phyloP scores from a whole-genome alignment of 495 filamentous ascomycete species.

The Penicillium coffeae region DNA sequence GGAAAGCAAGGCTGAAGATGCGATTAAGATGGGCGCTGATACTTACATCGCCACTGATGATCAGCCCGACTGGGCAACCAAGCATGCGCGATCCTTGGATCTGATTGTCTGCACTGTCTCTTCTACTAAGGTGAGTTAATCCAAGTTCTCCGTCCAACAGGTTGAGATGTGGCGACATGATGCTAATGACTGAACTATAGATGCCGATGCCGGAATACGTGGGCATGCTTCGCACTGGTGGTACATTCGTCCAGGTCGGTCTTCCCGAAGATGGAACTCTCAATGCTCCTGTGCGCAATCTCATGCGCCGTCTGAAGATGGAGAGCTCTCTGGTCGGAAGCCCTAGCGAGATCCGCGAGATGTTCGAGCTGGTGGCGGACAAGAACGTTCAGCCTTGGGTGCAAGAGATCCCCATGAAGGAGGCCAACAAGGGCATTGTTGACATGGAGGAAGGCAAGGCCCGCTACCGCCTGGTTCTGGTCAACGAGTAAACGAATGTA shows the following conservation, averaged over 20 bases:
- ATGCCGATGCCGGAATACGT: constrained; percentile 77
- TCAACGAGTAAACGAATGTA: constrained; percentile 47
- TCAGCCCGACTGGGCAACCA: constrained; percentile 66
- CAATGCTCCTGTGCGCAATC: constrained; percentile 55
- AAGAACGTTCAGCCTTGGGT: constrained; percentile 73
- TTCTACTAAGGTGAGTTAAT: constrained; percentile 44
- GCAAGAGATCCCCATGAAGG: constrained; percentile 65
- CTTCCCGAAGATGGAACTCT: constrained; percentile 64
- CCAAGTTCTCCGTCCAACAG: not conserved
- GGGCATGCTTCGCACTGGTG: constrained; percentile 59
- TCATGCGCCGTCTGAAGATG: constrained; percentile 63
- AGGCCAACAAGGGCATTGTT: constrained; percentile 67
- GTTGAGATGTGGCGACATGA: not conserved
- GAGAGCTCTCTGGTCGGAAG: constrained; percentile 69
- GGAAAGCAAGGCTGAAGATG: constrained; percentile 64
- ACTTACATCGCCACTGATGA: constrained; percentile 81
- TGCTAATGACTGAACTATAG: constrained; percentile 9
- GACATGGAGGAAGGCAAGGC: constrained; percentile 68
- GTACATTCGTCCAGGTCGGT: constrained; percentile 80
- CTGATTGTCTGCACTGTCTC: constrained; percentile 82
- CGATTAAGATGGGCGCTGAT: constrained; percentile 56
- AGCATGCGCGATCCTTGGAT: constrained; percentile 65
- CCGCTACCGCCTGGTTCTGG: constrained; percentile 72
- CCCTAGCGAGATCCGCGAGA: constrained; percentile 71
- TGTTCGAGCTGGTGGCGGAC: constrained; percentile 72